These are phyloP conservation scores for Schrenkiella parvula DNA, from an alignment of 345 rosid species.

Conservation along the genomic window DNA sequence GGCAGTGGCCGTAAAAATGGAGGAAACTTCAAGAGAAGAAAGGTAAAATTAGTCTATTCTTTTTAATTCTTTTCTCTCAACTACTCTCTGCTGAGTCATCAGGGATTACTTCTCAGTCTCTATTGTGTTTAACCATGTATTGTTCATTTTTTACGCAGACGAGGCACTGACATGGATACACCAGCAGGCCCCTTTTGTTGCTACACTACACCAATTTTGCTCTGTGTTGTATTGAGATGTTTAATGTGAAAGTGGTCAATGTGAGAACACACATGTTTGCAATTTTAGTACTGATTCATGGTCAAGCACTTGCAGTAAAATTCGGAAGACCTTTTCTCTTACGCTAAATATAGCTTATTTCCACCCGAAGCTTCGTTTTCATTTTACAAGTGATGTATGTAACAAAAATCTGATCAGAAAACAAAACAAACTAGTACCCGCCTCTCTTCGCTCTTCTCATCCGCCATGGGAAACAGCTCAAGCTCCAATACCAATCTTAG, in stretches of 20 bases:
- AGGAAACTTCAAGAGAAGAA: constrained; percentile 53
- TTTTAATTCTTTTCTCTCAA: not conserved
- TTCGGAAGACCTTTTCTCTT: constrained; percentile 27
- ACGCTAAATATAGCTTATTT: not conserved
- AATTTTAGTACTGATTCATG: not conserved
- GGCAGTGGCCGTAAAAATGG: constrained; percentile 34
- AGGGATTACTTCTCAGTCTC: not conserved
- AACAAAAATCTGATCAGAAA: not conserved
- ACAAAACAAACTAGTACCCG: not conserved
- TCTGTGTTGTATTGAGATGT: not conserved
- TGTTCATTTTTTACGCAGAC: constrained; percentile 17
- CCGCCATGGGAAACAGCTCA: constrained; percentile 28
- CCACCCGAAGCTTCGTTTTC: not conserved
- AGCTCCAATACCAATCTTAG: constrained; percentile 11
- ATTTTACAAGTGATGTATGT: constrained; percentile 10
- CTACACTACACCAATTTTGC: constrained; percentile 10
- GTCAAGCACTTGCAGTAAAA: constrained; percentile 12
- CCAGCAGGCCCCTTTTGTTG: not conserved
- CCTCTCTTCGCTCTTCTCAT: not conserved
- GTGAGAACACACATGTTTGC: not conserved
- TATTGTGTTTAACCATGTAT: constrained; percentile 9
- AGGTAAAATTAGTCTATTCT: constrained; percentile 38
- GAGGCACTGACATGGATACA: constrained; percentile 26
- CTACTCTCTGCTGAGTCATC: not conserved
- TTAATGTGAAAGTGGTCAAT: not conserved